Evolutionary conservation across 306 rosid genomes (phyloP).

Genomic region (Prinsepia uniflora): DNA sequence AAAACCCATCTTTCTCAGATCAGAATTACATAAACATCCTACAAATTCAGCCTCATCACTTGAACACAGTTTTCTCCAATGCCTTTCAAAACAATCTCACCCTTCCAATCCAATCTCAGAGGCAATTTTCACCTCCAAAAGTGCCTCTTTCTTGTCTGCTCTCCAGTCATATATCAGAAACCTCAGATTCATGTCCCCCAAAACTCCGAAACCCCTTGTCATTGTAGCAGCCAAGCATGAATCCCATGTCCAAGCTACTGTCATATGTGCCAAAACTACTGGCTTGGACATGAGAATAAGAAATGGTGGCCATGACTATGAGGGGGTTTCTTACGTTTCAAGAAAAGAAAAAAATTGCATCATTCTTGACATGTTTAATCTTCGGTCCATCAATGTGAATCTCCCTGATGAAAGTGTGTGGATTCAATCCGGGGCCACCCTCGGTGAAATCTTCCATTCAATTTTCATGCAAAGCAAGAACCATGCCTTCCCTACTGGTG

Average conservation of each 20-base stretch:
- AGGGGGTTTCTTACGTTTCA: constrained; percentile 38
- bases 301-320: constrained; percentile 34
- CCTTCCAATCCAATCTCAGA: constrained; percentile 23
- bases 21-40: background rate
- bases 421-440: constrained; percentile 49
- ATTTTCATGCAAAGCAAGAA: constrained; percentile 25
- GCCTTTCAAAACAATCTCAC: constrained; percentile 36
- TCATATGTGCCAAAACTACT: constrained; percentile 35
- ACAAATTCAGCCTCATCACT: constrained; percentile 16
- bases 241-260: constrained; percentile 40
- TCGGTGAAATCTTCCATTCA: constrained; percentile 49
- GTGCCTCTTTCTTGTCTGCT: constrained; percentile 36
- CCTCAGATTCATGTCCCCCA: constrained; percentile 35
- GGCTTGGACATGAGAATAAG: constrained; percentile 41
- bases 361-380: constrained; percentile 52
- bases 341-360: constrained; percentile 19
- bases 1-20: background rate
- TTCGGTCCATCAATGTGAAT: constrained; percentile 36
- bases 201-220: constrained; percentile 40
- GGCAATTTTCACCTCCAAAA: constrained; percentile 32
- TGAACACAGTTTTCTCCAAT: constrained; percentile 27
- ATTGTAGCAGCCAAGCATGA: constrained; percentile 42
- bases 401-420: constrained; percentile 37
- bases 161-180: constrained; percentile 40
- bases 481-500: constrained; percentile 27